These are phyloP conservation scores for Taphrina deformans DNA, from an alignment of 1,139 yeast genomes.

Conservation along the genomic window DNA sequence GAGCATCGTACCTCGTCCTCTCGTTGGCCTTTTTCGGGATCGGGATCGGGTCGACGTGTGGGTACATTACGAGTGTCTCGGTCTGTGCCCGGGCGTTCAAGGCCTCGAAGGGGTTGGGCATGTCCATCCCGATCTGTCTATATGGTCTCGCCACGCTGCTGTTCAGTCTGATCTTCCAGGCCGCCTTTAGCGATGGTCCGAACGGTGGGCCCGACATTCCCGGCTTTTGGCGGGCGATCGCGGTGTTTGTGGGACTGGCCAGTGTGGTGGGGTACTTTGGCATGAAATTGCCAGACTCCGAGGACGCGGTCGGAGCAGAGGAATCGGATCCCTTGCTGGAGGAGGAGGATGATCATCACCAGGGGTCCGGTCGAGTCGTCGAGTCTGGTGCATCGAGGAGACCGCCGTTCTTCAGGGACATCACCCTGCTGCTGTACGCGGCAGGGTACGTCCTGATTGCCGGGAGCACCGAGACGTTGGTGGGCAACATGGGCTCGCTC, in stretches of 20 bases:
- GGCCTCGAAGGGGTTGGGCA: constrained; percentile 13
- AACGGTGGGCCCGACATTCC: constrained; percentile 14
- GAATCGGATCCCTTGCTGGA: background rate
- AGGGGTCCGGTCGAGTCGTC: background rate
- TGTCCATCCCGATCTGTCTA: constrained; percentile 18
- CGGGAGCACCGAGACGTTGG: constrained; percentile 29
- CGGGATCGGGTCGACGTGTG: constrained; percentile 25
- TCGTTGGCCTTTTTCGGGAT: background rate
- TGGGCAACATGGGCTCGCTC: constrained; percentile 29
- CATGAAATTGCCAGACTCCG: background rate
- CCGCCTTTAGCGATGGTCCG: background rate
- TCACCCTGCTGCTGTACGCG: constrained; percentile 16
- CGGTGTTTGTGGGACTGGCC: constrained; percentile 6
- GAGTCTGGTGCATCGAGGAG: background rate
- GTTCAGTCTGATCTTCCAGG: constrained; percentile 12
- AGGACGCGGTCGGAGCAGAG: background rate
- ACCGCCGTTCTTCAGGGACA: constrained; percentile 20
- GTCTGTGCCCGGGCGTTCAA: constrained; percentile 15
- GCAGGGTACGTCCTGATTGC: constrained; percentile 24
- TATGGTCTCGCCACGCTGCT: constrained; percentile 28
- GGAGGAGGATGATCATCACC: too few species aligned
- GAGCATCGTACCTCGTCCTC: background rate
- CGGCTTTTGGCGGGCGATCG: constrained; percentile 18
- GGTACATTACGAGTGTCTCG: constrained; percentile 16
- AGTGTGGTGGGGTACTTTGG: constrained; percentile 15